Evolutionary conservation across 441 rosid genomes (phyloP), one percentile per base, ranked within the genome.

Genomic region (Eutrema salsugineum): DNA sequence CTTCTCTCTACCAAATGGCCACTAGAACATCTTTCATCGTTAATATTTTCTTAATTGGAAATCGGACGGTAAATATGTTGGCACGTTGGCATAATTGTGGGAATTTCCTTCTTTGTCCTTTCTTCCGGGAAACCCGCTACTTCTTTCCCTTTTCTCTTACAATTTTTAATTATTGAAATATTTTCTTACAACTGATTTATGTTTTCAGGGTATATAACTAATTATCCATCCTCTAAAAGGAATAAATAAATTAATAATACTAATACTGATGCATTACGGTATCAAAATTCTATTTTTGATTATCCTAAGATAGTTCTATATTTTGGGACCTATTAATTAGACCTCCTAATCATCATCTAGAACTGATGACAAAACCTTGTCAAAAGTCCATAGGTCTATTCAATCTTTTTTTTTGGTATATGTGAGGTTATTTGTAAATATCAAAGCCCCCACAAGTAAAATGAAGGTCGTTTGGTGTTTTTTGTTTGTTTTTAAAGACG

Each of bases 1-100:
- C 4, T 10, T 32, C 40, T 22, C 43, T 7, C 20, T 28, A 38
- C 39, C 44, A 16, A 69, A 56, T 40, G 20, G 33, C 47, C 53
- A 83, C 27, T 67, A 86, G 65, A 77, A 77, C 53, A 67, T 81
- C 81, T 72, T 81, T 77, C 44, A 70, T 80, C 86, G 92, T 88
- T 53, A 33, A 60, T 71, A 5, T 38, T 2, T 46, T 49, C n/a
- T 32, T 42, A 40, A n/a, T 56, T 48, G 22, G 22, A 1, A 8
- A 71, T 66, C 69, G 1, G 51, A 71, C 59, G 73, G 59, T 58
- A 5, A 0, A 0, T 44, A 11, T 14, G 0, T 8, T 68, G 63
- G 8, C 70, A 75, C 70, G 70, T 61, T 0, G 1, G 1, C 39
- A 50, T n/a, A 12, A 4, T 10, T 16, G 1, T 16, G 1, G 7